These are phyloP conservation scores for Cryptococcus wingfieldii DNA, from an alignment of 1,284 basidiomycete genomes.

Conservation along the genomic window DNA sequence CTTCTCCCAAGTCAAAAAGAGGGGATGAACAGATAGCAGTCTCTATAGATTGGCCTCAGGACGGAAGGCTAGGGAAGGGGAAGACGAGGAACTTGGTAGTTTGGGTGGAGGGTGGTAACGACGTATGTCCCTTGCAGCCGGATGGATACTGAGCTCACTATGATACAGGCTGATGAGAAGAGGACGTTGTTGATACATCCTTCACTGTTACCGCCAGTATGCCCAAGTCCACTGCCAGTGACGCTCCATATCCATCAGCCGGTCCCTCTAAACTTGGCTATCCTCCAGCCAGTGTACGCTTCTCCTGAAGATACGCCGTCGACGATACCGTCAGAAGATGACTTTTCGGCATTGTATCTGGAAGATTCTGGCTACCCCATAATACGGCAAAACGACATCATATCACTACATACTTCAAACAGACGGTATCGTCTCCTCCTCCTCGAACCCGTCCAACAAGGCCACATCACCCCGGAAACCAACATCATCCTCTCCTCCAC, in stretches of 20 bases:
- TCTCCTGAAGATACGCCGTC: neutral
- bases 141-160: neutral
- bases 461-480: constrained; percentile 56
- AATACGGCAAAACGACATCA: constrained; percentile 21
- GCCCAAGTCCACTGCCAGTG: constrained; percentile 22
- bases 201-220: constrained; percentile 30
- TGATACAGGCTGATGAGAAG: neutral
- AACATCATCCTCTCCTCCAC: constrained; percentile 56
- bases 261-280: constrained; percentile 33
- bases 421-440: constrained; percentile 42
- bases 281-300: constrained; percentile 35
- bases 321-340: constrained; percentile 1
- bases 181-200: constrained; percentile 23
- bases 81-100: constrained; percentile 17
- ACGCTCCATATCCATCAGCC: constrained; percentile 29
- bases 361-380: constrained; percentile 9
- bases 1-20: neutral
- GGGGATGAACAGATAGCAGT: constrained; percentile 4
- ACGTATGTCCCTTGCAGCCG: neutral
- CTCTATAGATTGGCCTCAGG: constrained; percentile 25
- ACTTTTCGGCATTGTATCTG: constrained; percentile 7
- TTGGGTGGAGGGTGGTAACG: constrained; percentile 14
- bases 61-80: constrained; percentile 16
- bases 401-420: neutral
- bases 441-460: constrained; percentile 67